These are phyloP conservation scores for Elaeis oleifera DNA, from an alignment of 202 grass and related monocot species.

Conservation along the genomic window DNA sequence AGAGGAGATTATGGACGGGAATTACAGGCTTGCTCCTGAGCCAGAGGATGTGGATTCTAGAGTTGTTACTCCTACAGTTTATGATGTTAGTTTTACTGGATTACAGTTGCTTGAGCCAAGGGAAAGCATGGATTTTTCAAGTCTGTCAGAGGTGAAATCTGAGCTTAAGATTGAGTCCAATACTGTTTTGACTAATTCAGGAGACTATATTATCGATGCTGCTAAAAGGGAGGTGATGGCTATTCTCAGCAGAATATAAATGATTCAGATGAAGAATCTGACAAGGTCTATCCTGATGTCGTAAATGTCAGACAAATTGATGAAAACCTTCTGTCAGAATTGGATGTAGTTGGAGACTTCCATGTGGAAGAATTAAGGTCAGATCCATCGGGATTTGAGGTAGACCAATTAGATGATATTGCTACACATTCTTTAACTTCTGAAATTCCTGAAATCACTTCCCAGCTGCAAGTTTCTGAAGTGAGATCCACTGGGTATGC, in stretches of 20 bases:
- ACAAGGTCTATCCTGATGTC: slow-evolving; percentile 60
- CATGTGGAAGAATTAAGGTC: slow-evolving; percentile 33
- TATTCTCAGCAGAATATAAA: slow-evolving; percentile 27
- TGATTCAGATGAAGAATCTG: slow-evolving; percentile 67
- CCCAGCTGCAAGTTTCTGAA: slow-evolving; percentile 10
- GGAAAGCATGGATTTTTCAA: slow-evolving; percentile 28
- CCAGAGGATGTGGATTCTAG: slow-evolving; percentile 14
- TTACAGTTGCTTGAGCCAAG: slow-evolving; percentile 19
- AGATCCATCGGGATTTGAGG: slow-evolving; percentile 22
- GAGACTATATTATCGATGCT: neutral
- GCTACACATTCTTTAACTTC: slow-evolving; percentile 20
- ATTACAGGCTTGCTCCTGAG: neutral
- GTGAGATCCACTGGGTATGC: slow-evolving; percentile 5
- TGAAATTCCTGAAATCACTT: neutral
- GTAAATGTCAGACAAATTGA: slow-evolving; percentile 48
- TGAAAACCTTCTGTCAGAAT: slow-evolving; percentile 61
- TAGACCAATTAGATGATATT: slow-evolving; percentile 26
- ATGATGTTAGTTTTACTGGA: slow-evolving; percentile 23
- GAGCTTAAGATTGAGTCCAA: slow-evolving; percentile 8
- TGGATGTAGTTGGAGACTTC: slow-evolving; percentile 71
- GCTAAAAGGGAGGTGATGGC: slow-evolving; percentile 11
- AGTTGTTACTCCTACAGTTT: slow-evolving; percentile 13
- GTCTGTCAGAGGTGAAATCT: slow-evolving; percentile 22
- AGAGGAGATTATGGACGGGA: neutral
- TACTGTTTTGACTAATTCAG: slow-evolving; percentile 16